These are phyloP conservation scores for Hypericum perforatum DNA, from an alignment of 345 rosid genomes.

Conservation along the genomic window DNA sequence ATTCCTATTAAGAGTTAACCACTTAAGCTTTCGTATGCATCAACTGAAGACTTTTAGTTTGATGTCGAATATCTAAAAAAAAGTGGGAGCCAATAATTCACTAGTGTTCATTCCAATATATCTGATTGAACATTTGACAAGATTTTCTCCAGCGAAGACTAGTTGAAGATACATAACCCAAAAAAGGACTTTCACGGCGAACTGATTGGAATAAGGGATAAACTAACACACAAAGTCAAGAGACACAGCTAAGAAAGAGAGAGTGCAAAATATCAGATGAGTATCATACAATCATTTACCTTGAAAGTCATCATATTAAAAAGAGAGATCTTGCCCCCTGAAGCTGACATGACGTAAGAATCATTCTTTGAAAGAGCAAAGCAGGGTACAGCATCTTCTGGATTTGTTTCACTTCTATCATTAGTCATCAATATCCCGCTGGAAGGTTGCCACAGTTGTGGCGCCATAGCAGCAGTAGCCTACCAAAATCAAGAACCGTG, in stretches of 20 bases:
- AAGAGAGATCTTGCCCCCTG: constrained; percentile 75
- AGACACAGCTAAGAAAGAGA: neutral
- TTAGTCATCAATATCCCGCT: constrained; percentile 70
- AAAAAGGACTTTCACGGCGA: no score
- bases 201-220: neutral
- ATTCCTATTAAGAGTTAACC: no score
- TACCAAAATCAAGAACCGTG: constrained; percentile 11
- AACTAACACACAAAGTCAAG: neutral
- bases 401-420: constrained; percentile 45
- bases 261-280: neutral
- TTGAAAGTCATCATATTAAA: constrained; percentile 89
- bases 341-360: constrained; percentile 82
- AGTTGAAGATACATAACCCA: no score
- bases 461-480: constrained; percentile 59
- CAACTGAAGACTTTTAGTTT: no score
- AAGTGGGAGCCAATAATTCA: no score
- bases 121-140: no score
- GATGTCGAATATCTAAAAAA: no score
- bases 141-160: no score
- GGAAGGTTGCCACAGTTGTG: constrained; percentile 73
- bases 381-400: constrained; percentile 69
- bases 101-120: no score
- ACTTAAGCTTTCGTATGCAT: no score
- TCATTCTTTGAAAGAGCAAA: constrained; percentile 85
- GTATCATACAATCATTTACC: constrained; percentile 26